These are phyloP conservation scores for Citeromyces siamensis DNA, from an alignment of 1,139 yeast species.

Conservation along the genomic window DNA sequence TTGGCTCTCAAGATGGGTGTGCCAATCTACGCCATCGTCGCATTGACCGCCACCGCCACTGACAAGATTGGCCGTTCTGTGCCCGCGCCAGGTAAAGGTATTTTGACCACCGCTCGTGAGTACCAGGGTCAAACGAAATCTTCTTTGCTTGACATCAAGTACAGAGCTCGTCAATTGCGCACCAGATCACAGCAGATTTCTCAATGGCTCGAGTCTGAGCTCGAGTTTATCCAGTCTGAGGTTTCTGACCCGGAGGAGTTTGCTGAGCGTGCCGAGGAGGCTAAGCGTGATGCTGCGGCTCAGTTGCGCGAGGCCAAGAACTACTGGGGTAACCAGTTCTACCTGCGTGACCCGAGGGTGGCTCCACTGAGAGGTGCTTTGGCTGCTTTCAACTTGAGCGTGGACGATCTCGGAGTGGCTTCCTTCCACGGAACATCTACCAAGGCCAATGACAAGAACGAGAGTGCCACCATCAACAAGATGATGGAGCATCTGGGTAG, in stretches of 20 bases:
- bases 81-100: slow-evolving; percentile 99
- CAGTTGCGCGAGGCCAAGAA: slow-evolving; percentile 85
- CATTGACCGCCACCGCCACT: slow-evolving; percentile 91
- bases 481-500: slow-evolving; percentile 97
- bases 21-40: slow-evolving; percentile 93
- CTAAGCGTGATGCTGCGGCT: slow-evolving; percentile 71
- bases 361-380: slow-evolving; percentile 96
- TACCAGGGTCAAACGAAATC: slow-evolving; percentile 62
- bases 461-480: slow-evolving; percentile 76
- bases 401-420: slow-evolving; percentile 93
- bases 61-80: slow-evolving; percentile 98
- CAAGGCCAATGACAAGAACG: slow-evolving; percentile 96
- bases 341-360: slow-evolving; percentile 81
- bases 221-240: slow-evolving; percentile 59
- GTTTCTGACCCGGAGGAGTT: slow-evolving; percentile 39
- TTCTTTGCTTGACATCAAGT: slow-evolving; percentile 77
- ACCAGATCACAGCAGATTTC: slow-evolving; percentile 70
- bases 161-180: slow-evolving; percentile 87
- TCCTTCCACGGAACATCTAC: slow-evolving; percentile 99
- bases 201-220: slow-evolving; percentile 77
- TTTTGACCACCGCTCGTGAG: slow-evolving; percentile 95
- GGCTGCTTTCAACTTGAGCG: slow-evolving; percentile 83
- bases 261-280: slow-evolving; percentile 64
- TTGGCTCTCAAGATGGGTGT: slow-evolving; percentile 97
- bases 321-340: slow-evolving; percentile 95